Evolutionary conservation across 208 protist genomes (phyloP).

Genomic region (Giardia muris): DNA sequence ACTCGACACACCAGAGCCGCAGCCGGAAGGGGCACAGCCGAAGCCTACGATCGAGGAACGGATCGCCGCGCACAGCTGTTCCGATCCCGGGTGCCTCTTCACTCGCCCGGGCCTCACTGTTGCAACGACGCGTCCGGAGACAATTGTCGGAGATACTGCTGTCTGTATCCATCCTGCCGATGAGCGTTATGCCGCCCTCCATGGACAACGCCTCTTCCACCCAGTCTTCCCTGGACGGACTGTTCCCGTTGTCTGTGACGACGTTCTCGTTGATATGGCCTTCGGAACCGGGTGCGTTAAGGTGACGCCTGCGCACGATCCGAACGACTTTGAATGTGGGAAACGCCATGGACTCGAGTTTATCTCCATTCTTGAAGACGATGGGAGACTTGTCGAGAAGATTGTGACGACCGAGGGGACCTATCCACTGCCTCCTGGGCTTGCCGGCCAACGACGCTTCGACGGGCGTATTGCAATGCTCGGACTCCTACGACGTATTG

Average conservation of each 20-base stretch:
- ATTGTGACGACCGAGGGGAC: background rate
- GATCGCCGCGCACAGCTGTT: background rate
- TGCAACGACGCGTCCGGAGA: slow-evolving; percentile 87
- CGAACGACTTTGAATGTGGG: slow-evolving; percentile 93
- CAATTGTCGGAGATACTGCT: slow-evolving; percentile 89
- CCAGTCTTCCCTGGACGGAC: slow-evolving; percentile 64
- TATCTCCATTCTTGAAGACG: slow-evolving; percentile 77
- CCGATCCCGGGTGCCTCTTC: slow-evolving; percentile 39
- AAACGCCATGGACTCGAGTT: slow-evolving; percentile 72
- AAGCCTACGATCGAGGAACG: background rate
- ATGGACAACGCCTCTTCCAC: slow-evolving; percentile 65
- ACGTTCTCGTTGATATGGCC: slow-evolving; percentile 77
- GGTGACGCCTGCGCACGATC: slow-evolving; percentile 98
- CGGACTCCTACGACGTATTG: slow-evolving; percentile 64
- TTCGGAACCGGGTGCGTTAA: slow-evolving; percentile 81
- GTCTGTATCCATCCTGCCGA: slow-evolving; percentile 92
- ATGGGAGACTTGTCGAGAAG: slow-evolving; percentile 53
- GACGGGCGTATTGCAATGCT: slow-evolving; percentile 63
- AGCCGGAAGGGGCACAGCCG: background rate
- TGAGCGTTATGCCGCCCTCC: slow-evolving; percentile 65
- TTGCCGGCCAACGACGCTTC: slow-evolving; percentile 72
- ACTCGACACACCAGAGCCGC: background rate
- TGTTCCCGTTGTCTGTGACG: slow-evolving; percentile 86
- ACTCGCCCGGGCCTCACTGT: slow-evolving; percentile 50
- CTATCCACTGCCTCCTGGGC: slow-evolving; percentile 29